A percentile compares a stretch with the other conserved stretches of the same genome.
Conservation (phyloP, 345 rosid genomes). For the Psidium friedrichsthalianum region DNA sequence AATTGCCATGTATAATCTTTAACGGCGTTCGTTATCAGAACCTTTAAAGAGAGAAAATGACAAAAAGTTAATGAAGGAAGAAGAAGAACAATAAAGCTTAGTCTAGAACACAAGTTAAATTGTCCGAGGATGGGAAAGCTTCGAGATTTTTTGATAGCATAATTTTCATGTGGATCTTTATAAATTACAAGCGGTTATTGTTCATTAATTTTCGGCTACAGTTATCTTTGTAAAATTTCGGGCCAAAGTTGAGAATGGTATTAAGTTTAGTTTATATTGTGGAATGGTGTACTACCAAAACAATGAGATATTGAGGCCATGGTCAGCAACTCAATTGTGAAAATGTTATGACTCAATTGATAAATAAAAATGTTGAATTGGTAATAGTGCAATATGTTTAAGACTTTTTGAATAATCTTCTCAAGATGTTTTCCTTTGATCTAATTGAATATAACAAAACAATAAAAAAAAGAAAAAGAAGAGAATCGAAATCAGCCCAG, state of each 20-base stretch:
- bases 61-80: not conserved
- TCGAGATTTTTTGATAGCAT: not conserved
- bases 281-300: no score
- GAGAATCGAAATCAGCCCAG: fast-evolving
- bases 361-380: no score
- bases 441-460: no score
- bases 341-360: no score
- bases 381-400: no score
- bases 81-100: not conserved
- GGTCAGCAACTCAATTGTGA: no score
- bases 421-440: no score
- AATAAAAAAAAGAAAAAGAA: fast-evolving
- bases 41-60: not conserved
- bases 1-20: no score
- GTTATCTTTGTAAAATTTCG: no score
- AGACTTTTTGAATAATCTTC: no score
- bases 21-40: no score
- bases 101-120: no score
- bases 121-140: not conserved
- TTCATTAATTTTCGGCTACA: fast-evolving
- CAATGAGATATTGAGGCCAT: not conserved
- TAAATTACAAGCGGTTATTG: fast-evolving
- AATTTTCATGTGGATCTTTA: fast-evolving
- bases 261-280: fast-evolving
- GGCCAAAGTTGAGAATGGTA: not conserved